Evolutionary conservation across 495 filamentous ascomycete genomes (phyloP).

Genomic region (Delitschia confertaspora): DNA sequence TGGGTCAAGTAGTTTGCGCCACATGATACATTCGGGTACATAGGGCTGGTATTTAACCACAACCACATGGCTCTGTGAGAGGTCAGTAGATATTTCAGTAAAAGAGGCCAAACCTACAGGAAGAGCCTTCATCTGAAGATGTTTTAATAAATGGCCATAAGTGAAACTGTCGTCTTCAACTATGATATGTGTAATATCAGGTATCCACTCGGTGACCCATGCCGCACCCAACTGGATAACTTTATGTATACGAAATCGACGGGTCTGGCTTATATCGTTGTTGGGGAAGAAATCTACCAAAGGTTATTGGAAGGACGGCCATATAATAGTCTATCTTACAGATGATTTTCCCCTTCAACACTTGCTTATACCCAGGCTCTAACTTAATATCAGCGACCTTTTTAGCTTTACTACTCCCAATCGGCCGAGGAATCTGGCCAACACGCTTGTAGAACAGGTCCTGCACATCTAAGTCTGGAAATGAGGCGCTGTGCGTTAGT

Average conservation of each 20-base stretch:
- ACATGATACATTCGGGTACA: conserved; percentile 62
- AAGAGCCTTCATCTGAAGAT: conserved; percentile 44
- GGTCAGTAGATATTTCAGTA: conserved; percentile 1
- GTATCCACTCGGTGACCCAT: conserved; percentile 49
- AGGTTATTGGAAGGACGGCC: too few relatives aligned
- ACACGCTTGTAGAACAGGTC: conserved; percentile 15
- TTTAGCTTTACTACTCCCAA: conserved; percentile 5
- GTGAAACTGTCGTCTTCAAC: conserved; percentile 57
- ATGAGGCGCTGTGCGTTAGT: conserved; percentile 7
- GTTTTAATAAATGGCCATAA: conserved; percentile 55
- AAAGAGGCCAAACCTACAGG: conserved; percentile 36
- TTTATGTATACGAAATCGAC: conserved; percentile 63
- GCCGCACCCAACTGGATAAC: conserved; percentile 66
- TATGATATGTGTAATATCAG: conserved; percentile 58
- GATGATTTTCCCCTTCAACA: conserved; percentile 17
- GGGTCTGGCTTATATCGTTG: conserved; percentile 55
- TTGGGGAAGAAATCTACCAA: conserved; percentile 82
- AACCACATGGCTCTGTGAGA: conserved; percentile 39
- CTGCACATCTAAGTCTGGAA: conserved; percentile 1
- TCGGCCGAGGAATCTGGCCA: conserved; percentile 11
- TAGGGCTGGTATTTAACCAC: conserved; percentile 68
- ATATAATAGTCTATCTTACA: too few relatives aligned
- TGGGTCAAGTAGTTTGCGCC: conserved; percentile 9
- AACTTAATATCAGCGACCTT: conserved; percentile 18
- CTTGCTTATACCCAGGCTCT: conserved; percentile 13